phyloP scores from a whole-genome alignment of 192 early-diverging fungal species.

The Dispira simplex region DNA sequence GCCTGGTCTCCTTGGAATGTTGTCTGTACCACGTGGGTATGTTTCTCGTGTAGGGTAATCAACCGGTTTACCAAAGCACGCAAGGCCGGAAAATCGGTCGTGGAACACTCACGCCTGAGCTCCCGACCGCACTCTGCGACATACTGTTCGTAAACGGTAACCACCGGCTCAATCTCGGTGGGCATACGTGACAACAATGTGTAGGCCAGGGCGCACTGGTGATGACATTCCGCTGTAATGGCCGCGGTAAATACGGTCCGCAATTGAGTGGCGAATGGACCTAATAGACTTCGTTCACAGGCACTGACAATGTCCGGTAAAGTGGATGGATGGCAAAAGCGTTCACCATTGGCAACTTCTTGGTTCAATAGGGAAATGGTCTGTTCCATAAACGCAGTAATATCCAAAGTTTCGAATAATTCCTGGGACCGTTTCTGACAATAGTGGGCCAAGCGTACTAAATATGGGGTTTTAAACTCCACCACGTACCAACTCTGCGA shows the following conservation, averaged over 20 bases:
- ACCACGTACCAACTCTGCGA: not conserved
- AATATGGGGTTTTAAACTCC: slow-evolving; percentile 5
- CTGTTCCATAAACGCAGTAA: slow-evolving; percentile 2
- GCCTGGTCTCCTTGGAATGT: slow-evolving; percentile 74
- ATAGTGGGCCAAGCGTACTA: not conserved
- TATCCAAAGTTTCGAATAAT: not conserved
- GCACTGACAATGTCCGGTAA: not conserved
- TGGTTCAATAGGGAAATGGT: not conserved
- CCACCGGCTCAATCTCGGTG: not conserved
- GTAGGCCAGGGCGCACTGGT: slow-evolving; percentile 1
- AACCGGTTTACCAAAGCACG: slow-evolving; percentile 44
- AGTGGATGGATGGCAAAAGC: not conserved
- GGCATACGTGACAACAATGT: not conserved
- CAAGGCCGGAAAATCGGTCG: slow-evolving; percentile 1
- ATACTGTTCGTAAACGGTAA: not conserved
- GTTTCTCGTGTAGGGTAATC: slow-evolving; percentile 78
- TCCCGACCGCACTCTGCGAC: not conserved
- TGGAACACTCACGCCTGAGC: not conserved
- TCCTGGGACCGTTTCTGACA: not conserved
- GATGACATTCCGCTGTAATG: not conserved
- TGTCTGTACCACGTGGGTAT: slow-evolving; percentile 51
- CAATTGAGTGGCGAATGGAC: not conserved
- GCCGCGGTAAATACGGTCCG: not conserved
- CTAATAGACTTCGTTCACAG: not conserved
- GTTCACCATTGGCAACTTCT: not conserved